These are phyloP conservation scores for Fragaria nilgerrensis DNA, from an alignment of 306 rosid species.

Conservation along the genomic window DNA sequence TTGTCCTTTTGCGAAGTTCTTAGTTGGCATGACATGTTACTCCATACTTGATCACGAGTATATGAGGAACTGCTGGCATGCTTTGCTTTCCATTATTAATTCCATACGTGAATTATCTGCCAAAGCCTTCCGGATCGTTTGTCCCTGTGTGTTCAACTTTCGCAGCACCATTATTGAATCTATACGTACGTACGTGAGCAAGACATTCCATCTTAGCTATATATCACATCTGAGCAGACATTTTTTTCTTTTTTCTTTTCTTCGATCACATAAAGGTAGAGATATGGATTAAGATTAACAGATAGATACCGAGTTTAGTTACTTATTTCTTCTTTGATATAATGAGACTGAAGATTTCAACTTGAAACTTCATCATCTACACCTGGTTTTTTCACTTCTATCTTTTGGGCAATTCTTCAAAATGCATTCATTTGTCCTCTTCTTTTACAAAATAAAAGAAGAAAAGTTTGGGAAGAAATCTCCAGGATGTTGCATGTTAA, in stretches of 20 bases:
- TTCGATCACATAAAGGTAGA: no score
- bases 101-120: background rate
- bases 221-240: background rate
- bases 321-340: no score
- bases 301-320: no score
- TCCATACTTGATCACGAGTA: slow-evolving; percentile 3
- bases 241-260: no score
- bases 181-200: background rate
- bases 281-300: no score
- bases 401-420: no score
- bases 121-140: background rate
- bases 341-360: no score
- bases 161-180: background rate
- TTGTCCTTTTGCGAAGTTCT: background rate
- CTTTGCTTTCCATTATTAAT: background rate
- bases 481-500: background rate
- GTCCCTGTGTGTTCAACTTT: background rate
- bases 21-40: slow-evolving; percentile 7
- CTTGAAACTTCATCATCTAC: no score
- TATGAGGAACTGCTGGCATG: slow-evolving; percentile 4
- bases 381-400: background rate
- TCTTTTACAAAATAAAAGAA: background rate
- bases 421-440: background rate
- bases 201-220: background rate
- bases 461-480: background rate